Evolutionary conservation across 306 rosid species (phyloP).

Genomic region (Arachis stenosperma): DNA sequence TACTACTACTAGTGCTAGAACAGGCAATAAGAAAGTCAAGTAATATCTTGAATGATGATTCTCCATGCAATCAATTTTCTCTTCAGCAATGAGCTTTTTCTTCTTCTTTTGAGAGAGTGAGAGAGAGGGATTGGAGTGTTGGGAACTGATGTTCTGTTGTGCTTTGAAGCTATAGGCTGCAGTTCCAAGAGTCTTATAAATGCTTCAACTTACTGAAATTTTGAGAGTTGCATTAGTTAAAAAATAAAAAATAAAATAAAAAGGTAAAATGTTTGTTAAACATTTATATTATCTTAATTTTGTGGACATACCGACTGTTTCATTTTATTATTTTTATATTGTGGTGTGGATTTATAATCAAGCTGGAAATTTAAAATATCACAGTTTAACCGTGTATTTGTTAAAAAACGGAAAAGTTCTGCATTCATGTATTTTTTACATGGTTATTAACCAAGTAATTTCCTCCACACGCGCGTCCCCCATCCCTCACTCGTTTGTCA

Average conservation of each 20-base stretch:
- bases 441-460: too few relatives aligned
- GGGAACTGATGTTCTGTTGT: constrained; percentile 39
- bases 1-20: constrained; percentile 18
- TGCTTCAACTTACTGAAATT: constrained; percentile 19
- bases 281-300: too few relatives aligned
- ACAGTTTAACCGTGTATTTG: too few relatives aligned
- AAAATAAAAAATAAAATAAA: not conserved
- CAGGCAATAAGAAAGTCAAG: constrained; percentile 39
- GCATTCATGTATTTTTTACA: too few relatives aligned
- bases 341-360: too few relatives aligned
- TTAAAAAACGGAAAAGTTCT: too few relatives aligned
- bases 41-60: constrained; percentile 33
- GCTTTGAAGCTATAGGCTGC: constrained; percentile 30
- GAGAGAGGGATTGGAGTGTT: constrained; percentile 35
- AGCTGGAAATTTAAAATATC: too few relatives aligned
- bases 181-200: constrained; percentile 46
- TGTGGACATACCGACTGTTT: too few relatives aligned
- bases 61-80: constrained; percentile 37
- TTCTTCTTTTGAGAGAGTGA: constrained; percentile 21
- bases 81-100: constrained; percentile 32
- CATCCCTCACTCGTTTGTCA: too few relatives aligned
- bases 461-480: too few relatives aligned
- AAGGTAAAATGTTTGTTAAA: too few relatives aligned
- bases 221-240: constrained; percentile 19
- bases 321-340: too few relatives aligned